phyloP scores from a whole-genome alignment of 768 basidiomycete species.

The Coprinopsis strossmayeri region DNA sequence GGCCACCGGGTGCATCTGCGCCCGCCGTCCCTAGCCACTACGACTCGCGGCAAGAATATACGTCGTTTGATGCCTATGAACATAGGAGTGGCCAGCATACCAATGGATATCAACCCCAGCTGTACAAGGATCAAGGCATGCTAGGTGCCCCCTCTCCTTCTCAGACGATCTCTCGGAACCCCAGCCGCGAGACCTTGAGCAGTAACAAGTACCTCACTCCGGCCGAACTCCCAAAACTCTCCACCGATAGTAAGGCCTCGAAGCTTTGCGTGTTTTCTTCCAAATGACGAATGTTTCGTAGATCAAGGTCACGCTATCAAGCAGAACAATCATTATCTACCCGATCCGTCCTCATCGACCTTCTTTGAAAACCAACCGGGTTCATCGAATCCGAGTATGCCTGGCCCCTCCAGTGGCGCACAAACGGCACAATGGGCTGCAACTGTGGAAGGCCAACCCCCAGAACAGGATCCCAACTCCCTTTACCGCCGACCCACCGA shows the following conservation, averaged over 20 bases:
- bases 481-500: conserved; percentile 30
- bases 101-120: too few species aligned
- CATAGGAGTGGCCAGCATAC: background rate
- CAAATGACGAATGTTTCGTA: too few species aligned
- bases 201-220: background rate
- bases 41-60: too few species aligned
- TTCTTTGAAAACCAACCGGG: background rate
- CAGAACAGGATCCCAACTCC: conserved; percentile 5
- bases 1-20: conserved; percentile 18
- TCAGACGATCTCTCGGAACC: conserved; percentile 1
- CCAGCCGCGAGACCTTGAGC: conserved; percentile 10
- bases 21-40: conserved; percentile 1
- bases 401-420: background rate
- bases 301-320: too few species aligned
- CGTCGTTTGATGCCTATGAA: conserved; percentile 7
- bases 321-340: background rate
- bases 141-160: background rate
- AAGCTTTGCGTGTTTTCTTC: too few species aligned
- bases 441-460: background rate
- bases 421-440: background rate
- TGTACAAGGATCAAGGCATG: background rate
- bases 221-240: background rate
- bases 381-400: background rate
- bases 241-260: too few species aligned
- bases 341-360: too few species aligned